phyloP scores from a whole-genome alignment of 1,139 yeast genomes.

The Candida tropicalis region DNA sequence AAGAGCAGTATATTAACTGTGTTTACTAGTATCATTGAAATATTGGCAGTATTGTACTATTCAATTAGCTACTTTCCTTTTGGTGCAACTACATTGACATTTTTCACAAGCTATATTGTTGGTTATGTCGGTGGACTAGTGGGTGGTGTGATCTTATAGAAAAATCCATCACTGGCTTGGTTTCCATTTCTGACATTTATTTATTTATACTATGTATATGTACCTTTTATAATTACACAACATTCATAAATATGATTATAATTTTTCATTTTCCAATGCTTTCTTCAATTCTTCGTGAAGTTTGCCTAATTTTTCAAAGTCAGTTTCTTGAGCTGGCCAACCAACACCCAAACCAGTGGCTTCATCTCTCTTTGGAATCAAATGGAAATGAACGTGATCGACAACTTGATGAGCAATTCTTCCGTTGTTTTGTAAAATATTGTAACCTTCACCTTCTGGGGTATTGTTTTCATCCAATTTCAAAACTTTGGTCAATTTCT shows the following conservation, averaged over 20 bases:
- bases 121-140: constrained; percentile 72
- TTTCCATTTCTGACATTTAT: not conserved
- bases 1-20: constrained; percentile 79
- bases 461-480: constrained; percentile 55
- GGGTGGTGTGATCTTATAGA: constrained; percentile 33
- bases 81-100: constrained; percentile 85
- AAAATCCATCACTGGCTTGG: not conserved
- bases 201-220: constrained; percentile 3
- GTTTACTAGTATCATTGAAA: constrained; percentile 72
- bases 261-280: constrained; percentile 40
- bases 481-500: constrained; percentile 76
- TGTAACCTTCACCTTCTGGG: constrained; percentile 77
- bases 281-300: constrained; percentile 64
- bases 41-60: constrained; percentile 85
- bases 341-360: constrained; percentile 80
- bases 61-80: constrained; percentile 93
- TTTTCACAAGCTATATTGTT: constrained; percentile 77
- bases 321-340: constrained; percentile 87
- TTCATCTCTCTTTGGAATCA: constrained; percentile 80
- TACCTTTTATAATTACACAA: constrained; percentile 3
- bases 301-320: constrained; percentile 66
- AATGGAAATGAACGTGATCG: constrained; percentile 94
- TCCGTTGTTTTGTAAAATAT: constrained; percentile 89
- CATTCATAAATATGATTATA: constrained; percentile 17
- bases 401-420: constrained; percentile 91